Percentiles rank a stretch among this genome's conserved stretches.
phyloP scores from a whole-genome alignment of 345 rosid species.

The Raphanus raphanistrum region DNA sequence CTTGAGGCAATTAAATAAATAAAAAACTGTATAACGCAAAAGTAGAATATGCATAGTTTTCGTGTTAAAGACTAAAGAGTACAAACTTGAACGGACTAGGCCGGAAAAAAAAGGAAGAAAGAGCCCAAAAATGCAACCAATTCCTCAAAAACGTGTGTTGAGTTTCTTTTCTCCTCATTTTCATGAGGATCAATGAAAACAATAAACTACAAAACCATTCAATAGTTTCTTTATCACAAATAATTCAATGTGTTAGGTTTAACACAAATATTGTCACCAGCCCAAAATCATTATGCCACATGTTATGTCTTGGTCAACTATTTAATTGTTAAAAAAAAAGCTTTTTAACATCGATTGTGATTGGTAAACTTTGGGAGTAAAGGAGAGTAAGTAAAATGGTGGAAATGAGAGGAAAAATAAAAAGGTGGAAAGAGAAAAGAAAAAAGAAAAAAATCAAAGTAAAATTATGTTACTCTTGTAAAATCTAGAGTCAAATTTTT shows the following conservation, averaged over 20 bases:
- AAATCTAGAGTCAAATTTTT: too few relatives aligned
- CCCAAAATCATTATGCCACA: background rate
- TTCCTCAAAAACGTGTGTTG: background rate
- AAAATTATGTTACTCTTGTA: too few relatives aligned
- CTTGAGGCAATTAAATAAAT: too few relatives aligned
- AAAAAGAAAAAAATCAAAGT: too few relatives aligned
- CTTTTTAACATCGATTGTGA: background rate
- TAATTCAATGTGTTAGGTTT: background rate
- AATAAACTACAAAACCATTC: background rate
- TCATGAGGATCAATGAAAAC: background rate
- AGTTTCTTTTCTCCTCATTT: conserved; percentile 2
- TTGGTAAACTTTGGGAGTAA: too few relatives aligned
- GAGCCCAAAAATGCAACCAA: background rate
- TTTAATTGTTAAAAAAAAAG: background rate
- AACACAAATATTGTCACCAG: background rate
- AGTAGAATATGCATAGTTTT: background rate
- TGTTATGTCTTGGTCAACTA: background rate
- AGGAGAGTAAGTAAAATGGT: too few relatives aligned
- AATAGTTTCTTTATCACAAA: background rate
- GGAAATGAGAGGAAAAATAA: too few relatives aligned
- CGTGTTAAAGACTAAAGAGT: too few relatives aligned
- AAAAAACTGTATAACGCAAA: too few relatives aligned
- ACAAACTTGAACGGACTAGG: background rate
- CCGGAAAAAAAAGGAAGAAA: background rate
- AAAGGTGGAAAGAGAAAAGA: too few relatives aligned